Evolutionary conservation across 176 grass and related monocot species (phyloP).

Genomic region (Paspalum notatum): DNA sequence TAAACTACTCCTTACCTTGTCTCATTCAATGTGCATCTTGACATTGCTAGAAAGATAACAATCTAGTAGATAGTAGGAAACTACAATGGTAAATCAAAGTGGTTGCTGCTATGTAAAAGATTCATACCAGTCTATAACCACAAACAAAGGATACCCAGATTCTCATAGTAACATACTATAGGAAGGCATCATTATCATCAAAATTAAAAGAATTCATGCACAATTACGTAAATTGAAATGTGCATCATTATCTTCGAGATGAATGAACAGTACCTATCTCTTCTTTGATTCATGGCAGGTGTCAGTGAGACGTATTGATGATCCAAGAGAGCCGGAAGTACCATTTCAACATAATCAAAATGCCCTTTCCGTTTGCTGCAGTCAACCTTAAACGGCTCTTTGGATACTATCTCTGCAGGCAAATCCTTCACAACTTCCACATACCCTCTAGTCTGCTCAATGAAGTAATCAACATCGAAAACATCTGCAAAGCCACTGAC

Average conservation of each 20-base stretch:
- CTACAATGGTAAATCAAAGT: slow-evolving; percentile 21
- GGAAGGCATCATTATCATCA: slow-evolving; percentile 9
- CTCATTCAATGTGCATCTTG: neutral
- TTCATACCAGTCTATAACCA: neutral
- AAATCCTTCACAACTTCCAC: slow-evolving; percentile 79
- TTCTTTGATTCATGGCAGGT: slow-evolving; percentile 86
- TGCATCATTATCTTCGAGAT: too few species aligned
- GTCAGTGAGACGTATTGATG: slow-evolving; percentile 82
- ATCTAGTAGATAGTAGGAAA: slow-evolving; percentile 10
- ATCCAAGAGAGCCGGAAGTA: slow-evolving; percentile 74
- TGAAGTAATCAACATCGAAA: slow-evolving; percentile 94
- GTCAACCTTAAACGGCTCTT: slow-evolving; percentile 81
- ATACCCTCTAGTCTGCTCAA: slow-evolving; percentile 81
- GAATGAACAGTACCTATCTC: slow-evolving; percentile 75
- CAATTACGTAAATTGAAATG: too few species aligned
- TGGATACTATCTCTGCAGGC: slow-evolving; percentile 65
- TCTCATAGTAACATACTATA: slow-evolving; percentile 4
- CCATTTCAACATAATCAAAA: slow-evolving; percentile 79
- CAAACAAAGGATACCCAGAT: neutral
- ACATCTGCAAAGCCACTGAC: slow-evolving; percentile 92
- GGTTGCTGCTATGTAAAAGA: neutral
- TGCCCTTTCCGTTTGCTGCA: slow-evolving; percentile 87
- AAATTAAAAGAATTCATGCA: slow-evolving; percentile 24
- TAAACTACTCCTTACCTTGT: slow-evolving; percentile 15
- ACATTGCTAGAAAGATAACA: neutral